Conservation (phyloP, 78 protist genomes). For the Dictyostelium intermedium region DNA sequence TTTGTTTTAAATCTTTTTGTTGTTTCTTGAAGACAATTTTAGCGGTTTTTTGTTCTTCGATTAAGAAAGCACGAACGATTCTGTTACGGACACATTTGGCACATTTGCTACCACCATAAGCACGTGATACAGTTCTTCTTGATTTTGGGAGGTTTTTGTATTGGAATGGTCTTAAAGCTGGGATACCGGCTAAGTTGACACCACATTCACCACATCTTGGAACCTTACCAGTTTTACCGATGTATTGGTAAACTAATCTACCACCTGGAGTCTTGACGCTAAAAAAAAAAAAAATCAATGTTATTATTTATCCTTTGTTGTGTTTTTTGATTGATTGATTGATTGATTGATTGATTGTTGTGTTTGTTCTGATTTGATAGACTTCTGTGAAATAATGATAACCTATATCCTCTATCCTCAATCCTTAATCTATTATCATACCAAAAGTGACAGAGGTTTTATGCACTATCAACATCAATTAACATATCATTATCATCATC, state of each 20-base stretch:
- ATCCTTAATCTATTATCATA: neutral
- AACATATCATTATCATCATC: neutral
- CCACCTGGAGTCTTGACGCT: slow-evolving; percentile 90
- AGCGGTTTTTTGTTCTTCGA: slow-evolving; percentile 98
- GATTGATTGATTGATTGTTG: neutral
- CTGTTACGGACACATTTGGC: slow-evolving; percentile 91
- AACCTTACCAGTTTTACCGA: slow-evolving; percentile 84
- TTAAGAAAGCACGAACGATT: slow-evolving; percentile 97
- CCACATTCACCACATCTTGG: slow-evolving; percentile 95
- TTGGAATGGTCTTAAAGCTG: slow-evolving; percentile 85
- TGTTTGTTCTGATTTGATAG: neutral
- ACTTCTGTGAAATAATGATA: neutral
- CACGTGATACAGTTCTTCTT: slow-evolving; percentile 92
- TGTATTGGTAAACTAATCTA: slow-evolving; percentile 84
- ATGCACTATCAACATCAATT: neutral
- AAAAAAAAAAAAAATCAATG: neutral
- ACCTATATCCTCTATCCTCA: neutral
- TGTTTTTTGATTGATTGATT: neutral
- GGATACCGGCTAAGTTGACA: slow-evolving; percentile 85
- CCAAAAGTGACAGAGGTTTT: neutral
- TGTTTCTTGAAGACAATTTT: slow-evolving; percentile 90
- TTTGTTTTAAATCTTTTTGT: slow-evolving; percentile 46
- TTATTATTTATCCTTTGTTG: neutral
- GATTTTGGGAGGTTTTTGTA: slow-evolving; percentile 74
- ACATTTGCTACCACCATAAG: slow-evolving; percentile 97